phyloP scores from a whole-genome alignment of 192 early-diverging fungal species.

The Rhizophagus prolifer region DNA sequence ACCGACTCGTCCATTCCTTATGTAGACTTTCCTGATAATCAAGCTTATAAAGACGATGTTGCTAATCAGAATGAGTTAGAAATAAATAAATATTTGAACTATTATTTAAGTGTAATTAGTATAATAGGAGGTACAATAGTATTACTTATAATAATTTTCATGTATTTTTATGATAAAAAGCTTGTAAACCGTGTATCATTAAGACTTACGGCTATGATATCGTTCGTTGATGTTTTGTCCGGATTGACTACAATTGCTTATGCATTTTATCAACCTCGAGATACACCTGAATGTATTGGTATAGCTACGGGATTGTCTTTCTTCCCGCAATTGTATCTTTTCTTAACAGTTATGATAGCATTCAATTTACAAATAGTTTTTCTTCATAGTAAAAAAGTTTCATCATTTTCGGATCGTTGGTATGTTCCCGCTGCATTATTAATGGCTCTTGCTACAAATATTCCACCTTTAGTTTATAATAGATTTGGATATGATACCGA shows the following conservation, averaged over 20 bases:
- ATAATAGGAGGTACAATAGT: constrained; percentile 18
- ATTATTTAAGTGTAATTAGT: neutral
- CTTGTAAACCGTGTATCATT: constrained; percentile 14
- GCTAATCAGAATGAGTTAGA: neutral
- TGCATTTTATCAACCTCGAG: neutral
- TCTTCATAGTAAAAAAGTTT: constrained; percentile 19
- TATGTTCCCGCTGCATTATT: constrained; percentile 2
- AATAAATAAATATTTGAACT: neutral
- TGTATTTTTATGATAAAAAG: constrained; percentile 20
- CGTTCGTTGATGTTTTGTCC: constrained; percentile 15
- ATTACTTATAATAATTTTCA: constrained; percentile 7
- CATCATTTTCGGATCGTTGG: constrained; percentile 22
- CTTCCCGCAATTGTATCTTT: constrained; percentile 13
- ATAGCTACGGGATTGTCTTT: constrained; percentile 4
- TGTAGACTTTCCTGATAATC: neutral
- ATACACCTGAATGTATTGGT: neutral
- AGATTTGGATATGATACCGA: neutral
- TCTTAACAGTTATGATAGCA: constrained; percentile 21
- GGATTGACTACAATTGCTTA: neutral
- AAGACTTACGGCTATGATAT: constrained; percentile 10
- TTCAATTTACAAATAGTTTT: constrained; percentile 24
- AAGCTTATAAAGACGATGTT: neutral
- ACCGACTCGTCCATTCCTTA: neutral
- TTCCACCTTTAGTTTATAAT: constrained; percentile 6
- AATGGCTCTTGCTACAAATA: neutral